phyloP scores from a whole-genome alignment of 1,284 basidiomycete species.

The Schizophyllum amplum region DNA sequence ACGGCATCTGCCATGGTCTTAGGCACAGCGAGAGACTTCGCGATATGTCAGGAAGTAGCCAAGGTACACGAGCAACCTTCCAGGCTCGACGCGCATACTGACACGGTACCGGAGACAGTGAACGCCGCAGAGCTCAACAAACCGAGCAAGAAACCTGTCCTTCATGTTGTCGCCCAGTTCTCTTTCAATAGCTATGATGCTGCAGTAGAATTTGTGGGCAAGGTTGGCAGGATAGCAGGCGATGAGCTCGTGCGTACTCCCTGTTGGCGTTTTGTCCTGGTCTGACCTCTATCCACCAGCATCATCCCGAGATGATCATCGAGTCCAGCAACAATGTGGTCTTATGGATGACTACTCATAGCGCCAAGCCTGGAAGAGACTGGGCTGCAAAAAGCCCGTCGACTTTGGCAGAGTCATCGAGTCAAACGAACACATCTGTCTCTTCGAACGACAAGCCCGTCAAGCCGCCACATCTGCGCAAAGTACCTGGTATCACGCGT shows the following conservation, averaged over 20 bases:
- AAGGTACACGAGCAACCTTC: not conserved
- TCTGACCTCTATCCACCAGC: not conserved
- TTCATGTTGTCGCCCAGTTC: not conserved
- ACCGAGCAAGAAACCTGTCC: not conserved
- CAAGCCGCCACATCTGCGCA: not conserved
- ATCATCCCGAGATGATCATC: not conserved
- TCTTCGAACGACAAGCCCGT: not conserved
- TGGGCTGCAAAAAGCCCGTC: not conserved
- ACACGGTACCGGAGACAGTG: not conserved
- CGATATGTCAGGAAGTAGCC: not conserved
- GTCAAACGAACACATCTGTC: no score
- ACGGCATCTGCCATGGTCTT: not conserved
- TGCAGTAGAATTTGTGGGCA: not conserved
- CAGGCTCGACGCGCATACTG: not conserved
- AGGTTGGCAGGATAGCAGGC: not conserved
- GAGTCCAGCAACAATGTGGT: not conserved
- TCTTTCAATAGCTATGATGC: not conserved
- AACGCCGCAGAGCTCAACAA: not conserved
- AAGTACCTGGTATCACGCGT: not conserved
- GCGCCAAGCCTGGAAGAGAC: not conserved
- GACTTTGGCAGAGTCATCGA: no score
- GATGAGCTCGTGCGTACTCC: not conserved
- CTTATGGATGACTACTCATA: not conserved
- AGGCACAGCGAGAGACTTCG: not conserved
- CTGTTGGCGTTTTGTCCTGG: not conserved